These are phyloP conservation scores for Rhynchosporium graminicola DNA, from an alignment of 2,329 filamentous ascomycete genomes.

Conservation along the genomic window DNA sequence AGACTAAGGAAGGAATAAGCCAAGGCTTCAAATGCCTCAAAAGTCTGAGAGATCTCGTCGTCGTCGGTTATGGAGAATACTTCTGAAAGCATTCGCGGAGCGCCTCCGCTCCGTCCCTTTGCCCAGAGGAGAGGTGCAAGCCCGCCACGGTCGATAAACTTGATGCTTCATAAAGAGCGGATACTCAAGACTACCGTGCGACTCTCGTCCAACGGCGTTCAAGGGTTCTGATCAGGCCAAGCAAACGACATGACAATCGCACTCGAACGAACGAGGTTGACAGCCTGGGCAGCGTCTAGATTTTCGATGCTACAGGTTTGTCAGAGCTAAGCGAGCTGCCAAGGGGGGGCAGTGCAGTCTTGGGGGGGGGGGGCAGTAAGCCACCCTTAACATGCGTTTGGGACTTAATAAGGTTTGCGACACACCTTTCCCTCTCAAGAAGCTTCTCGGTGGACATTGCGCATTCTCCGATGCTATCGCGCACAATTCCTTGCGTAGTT, in stretches of 20 bases:
- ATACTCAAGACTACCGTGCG: constrained; percentile 3
- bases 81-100: neutral
- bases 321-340: constrained; percentile 9
- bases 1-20: constrained; percentile 6
- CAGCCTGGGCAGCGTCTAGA: constrained; percentile 13
- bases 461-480: neutral
- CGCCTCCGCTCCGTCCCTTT: neutral
- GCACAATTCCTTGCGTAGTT: neutral
- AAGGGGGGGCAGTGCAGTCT: constrained; percentile 12
- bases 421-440: neutral
- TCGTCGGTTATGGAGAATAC: neutral
- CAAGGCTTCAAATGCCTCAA: constrained; percentile 12
- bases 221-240: constrained; percentile 7
- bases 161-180: constrained; percentile 1
- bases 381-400: constrained; percentile 8
- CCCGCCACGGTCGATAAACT: neutral
- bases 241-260: constrained; percentile 4
- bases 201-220: constrained; percentile 7
- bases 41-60: neutral
- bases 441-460: neutral
- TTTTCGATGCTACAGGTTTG: constrained; percentile 7
- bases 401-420: constrained; percentile 7
- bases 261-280: constrained; percentile 14
- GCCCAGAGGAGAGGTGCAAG: constrained; percentile 10
- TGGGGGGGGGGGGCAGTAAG: constrained; percentile 5